Evolutionary conservation across 2,329 filamentous ascomycete species (phyloP).

Genomic region (Xylariales sp.): DNA sequence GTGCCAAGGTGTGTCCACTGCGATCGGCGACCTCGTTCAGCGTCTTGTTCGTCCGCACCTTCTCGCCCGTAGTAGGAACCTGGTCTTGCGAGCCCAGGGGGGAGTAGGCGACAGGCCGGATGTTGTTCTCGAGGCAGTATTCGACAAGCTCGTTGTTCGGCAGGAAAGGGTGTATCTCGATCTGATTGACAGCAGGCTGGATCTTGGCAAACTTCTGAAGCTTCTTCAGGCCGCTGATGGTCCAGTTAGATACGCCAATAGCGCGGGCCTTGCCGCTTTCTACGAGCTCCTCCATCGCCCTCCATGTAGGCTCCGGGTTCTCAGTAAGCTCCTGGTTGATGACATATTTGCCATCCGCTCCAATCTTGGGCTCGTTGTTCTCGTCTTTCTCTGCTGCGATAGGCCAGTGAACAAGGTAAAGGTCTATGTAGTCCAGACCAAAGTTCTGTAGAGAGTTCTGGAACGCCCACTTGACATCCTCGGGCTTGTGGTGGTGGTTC

Average conservation of each 20-base stretch:
- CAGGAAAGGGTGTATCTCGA: conserved; percentile 43
- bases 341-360: conserved; percentile 41
- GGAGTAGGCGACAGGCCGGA: conserved; percentile 48
- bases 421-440: conserved; percentile 51
- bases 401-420: conserved; percentile 54
- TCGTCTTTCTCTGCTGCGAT: conserved; percentile 40
- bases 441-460: conserved; percentile 48
- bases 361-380: conserved; percentile 37
- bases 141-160: conserved; percentile 44
- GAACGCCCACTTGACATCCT: conserved; percentile 53
- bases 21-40: conserved; percentile 55
- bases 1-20: conserved; percentile 53
- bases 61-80: conserved; percentile 64
- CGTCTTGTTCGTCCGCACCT: conserved; percentile 53
- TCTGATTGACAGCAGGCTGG: conserved; percentile 36
- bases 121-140: conserved; percentile 47
- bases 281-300: conserved; percentile 48
- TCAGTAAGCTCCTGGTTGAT: conserved; percentile 58
- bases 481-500: conserved; percentile 60
- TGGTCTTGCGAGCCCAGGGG: conserved; percentile 63
- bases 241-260: conserved; percentile 44
- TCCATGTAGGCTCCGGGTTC: conserved; percentile 61
- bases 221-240: conserved; percentile 32
- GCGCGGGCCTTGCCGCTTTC: conserved; percentile 26
- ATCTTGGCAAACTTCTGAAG: conserved; percentile 34